These are phyloP conservation scores for Phytophthora hybrid DNA, from an alignment of 352 stramenopile genomes.

Conservation along the genomic window DNA sequence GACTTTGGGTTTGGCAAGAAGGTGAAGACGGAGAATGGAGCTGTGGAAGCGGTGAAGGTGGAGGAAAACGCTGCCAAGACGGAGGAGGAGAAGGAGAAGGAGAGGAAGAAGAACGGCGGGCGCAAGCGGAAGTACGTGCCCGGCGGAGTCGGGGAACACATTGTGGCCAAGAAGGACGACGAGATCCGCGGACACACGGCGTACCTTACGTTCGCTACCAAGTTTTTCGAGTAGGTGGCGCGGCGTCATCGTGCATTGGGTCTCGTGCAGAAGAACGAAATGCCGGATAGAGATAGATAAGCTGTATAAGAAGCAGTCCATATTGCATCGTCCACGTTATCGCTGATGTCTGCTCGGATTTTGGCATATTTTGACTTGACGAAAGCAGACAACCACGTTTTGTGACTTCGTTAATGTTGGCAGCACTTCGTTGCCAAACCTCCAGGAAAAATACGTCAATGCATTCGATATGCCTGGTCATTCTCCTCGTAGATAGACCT, in stretches of 20 bases:
- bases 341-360: not conserved
- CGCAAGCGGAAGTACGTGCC: constrained; percentile 68
- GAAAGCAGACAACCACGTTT: no score
- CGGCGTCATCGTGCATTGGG: constrained; percentile 1
- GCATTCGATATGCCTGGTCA: no score
- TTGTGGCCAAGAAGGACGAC: constrained; percentile 86
- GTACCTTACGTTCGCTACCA: constrained; percentile 88
- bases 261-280: not conserved
- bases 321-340: constrained; percentile 15
- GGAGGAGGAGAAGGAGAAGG: constrained; percentile 38
- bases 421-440: no score
- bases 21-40: constrained; percentile 24
- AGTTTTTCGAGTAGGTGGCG: constrained; percentile 69
- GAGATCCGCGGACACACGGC: constrained; percentile 90
- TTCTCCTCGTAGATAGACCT: not conserved
- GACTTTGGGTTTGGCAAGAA: constrained; percentile 71
- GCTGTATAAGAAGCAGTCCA: constrained; percentile 32
- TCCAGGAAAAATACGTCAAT: no score
- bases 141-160: constrained; percentile 61
- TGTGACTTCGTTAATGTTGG: no score
- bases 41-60: constrained; percentile 7
- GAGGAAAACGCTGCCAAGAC: constrained; percentile 9
- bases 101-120: constrained; percentile 40
- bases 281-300: constrained; percentile 42
- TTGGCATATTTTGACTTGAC: no score